Percentiles rank a stretch among this genome's conserved stretches.
phyloP scores from a whole-genome alignment of 352 stramenopile genomes.

The Phytophthora meadii region DNA sequence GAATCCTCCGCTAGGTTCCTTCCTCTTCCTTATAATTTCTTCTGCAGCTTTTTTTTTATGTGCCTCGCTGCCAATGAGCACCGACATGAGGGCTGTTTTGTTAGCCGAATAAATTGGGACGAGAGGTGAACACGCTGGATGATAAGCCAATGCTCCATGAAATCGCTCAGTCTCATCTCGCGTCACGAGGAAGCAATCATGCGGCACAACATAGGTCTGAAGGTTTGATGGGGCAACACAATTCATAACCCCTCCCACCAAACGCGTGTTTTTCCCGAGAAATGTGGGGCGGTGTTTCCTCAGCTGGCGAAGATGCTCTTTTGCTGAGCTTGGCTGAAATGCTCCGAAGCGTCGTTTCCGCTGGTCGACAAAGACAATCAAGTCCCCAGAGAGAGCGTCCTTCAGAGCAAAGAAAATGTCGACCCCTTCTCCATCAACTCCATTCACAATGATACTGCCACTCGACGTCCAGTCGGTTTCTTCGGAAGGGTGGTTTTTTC shows the following conservation, averaged over 20 bases:
- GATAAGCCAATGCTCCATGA: constrained; percentile 40
- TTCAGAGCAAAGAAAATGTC: constrained; percentile 44
- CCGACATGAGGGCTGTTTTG: background rate
- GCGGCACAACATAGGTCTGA: constrained; percentile 10
- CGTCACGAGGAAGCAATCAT: no score
- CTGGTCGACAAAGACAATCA: no score
- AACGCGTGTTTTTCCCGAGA: no score
- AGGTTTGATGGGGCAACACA: no score
- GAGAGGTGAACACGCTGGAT: constrained; percentile 38
- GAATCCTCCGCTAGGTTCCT: no score
- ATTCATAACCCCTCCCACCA: no score
- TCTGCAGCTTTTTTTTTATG: no score
- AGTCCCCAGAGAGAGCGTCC: constrained; percentile 14
- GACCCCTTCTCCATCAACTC: constrained; percentile 23
- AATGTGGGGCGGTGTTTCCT: no score
- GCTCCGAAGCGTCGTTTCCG: no score
- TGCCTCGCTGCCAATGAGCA: no score
- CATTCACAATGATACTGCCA: constrained; percentile 41
- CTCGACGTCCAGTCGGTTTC: constrained; percentile 20
- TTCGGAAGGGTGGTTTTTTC: background rate
- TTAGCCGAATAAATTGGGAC: constrained; percentile 35
- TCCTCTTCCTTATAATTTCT: no score
- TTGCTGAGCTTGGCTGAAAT: constrained; percentile 11
- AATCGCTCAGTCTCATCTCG: constrained; percentile 29
- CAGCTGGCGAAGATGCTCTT: constrained; percentile 2